These are phyloP conservation scores for Fusarium aywerte DNA, from an alignment of 2,329 filamentous ascomycete species.

Conservation along the genomic window DNA sequence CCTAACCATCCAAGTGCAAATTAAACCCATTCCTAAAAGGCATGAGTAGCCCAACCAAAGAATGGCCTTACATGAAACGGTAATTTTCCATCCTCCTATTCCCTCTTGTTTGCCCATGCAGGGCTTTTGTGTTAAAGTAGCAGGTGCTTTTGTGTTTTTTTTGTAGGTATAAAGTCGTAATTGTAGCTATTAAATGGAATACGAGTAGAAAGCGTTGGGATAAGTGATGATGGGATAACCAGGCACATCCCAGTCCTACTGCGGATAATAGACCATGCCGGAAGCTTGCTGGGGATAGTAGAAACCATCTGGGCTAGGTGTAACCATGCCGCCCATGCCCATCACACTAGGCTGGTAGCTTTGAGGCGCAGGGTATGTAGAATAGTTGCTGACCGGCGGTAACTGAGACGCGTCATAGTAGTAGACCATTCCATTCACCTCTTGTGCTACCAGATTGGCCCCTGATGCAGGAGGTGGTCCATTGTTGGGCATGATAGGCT, in stretches of 20 bases:
- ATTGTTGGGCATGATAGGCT: slow-evolving; percentile 47
- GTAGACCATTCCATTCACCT: slow-evolving; percentile 95
- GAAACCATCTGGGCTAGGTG: slow-evolving; percentile 73
- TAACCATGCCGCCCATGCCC: slow-evolving; percentile 84
- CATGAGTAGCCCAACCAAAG: neutral
- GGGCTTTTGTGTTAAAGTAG: slow-evolving; percentile 35
- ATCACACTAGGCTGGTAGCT: slow-evolving; percentile 68
- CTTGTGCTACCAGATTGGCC: slow-evolving; percentile 75
- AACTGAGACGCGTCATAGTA: slow-evolving; percentile 88
- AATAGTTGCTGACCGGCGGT: slow-evolving; percentile 62
- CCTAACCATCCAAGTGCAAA: slow-evolving; percentile 31
- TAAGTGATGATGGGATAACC: slow-evolving; percentile 37
- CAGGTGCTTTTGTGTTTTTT: slow-evolving; percentile 44
- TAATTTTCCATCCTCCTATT: slow-evolving; percentile 1
- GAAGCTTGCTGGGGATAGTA: slow-evolving; percentile 71
- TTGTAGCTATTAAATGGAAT: slow-evolving; percentile 50
- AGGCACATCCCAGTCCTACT: slow-evolving; percentile 56
- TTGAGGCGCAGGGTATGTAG: slow-evolving; percentile 60
- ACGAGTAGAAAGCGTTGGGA: slow-evolving; percentile 43
- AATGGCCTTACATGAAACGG: slow-evolving; percentile 12
- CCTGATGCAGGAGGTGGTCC: slow-evolving; percentile 43
- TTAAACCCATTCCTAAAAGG: slow-evolving; percentile 3
- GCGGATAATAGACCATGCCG: slow-evolving; percentile 70
- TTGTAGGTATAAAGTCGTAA: slow-evolving; percentile 43
- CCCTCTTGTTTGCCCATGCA: slow-evolving; percentile 9